phyloP scores from a whole-genome alignment of 176 grass and related monocot species.

The Carex myosuroides region DNA sequence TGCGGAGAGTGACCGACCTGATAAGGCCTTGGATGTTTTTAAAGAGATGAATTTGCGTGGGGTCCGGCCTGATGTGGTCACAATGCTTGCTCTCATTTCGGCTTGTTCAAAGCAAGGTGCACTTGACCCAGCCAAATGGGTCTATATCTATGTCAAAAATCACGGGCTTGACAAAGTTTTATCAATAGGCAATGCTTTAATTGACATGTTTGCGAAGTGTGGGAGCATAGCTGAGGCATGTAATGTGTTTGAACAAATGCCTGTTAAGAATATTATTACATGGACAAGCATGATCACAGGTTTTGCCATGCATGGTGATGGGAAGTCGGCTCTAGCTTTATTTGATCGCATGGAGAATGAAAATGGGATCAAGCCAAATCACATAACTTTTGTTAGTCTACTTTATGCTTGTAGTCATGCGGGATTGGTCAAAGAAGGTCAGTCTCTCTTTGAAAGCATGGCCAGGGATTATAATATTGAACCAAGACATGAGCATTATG shows the following conservation, averaged over 20 bases:
- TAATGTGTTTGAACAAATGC: slow-evolving; percentile 55
- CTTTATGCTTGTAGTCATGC: slow-evolving; percentile 74
- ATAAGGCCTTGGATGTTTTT: slow-evolving; percentile 61
- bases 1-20: slow-evolving; percentile 44
- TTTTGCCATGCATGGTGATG: slow-evolving; percentile 78
- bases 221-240: slow-evolving; percentile 52
- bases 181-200: slow-evolving; percentile 67
- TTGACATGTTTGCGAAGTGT: slow-evolving; percentile 96
- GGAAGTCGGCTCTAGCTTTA: slow-evolving; percentile 42
- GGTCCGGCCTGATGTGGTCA: slow-evolving; percentile 50
- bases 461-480: slow-evolving; percentile 43
- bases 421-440: slow-evolving; percentile 73
- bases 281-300: slow-evolving; percentile 89
- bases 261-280: slow-evolving; percentile 65
- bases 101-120: slow-evolving; percentile 63
- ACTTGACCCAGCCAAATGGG: slow-evolving; percentile 59
- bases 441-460: slow-evolving; percentile 59
- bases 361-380: slow-evolving; percentile 49
- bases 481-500: slow-evolving; percentile 52
- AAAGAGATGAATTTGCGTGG: slow-evolving; percentile 46
- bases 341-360: slow-evolving; percentile 67
- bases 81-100: slow-evolving; percentile 66
- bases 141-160: slow-evolving; percentile 46
- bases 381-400: slow-evolving; percentile 72
- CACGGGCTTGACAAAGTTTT: slow-evolving; percentile 38